A percentile compares a stretch with the other conserved stretches of the same genome.
Evolutionary conservation across 2,329 filamentous ascomycete genomes (phyloP).

Genomic region (Colletotrichum sp.): DNA sequence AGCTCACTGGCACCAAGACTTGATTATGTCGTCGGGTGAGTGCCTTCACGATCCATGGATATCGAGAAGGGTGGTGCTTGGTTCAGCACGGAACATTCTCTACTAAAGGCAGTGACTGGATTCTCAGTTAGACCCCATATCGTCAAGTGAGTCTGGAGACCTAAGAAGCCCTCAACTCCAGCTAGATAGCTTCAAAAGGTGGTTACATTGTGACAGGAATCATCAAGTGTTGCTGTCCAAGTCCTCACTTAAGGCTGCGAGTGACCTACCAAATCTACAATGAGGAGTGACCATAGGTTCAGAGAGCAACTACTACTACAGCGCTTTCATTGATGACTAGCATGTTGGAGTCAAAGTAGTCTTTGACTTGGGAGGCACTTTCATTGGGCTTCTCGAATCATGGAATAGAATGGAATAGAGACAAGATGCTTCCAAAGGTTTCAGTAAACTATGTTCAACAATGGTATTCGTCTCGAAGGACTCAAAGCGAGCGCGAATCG

Average conservation of each 20-base stretch:
- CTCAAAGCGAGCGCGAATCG: not conserved
- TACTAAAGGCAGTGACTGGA: not conserved
- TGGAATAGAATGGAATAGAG: not conserved
- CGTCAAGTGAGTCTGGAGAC: not conserved
- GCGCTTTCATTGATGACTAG: not conserved
- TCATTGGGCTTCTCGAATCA: not conserved
- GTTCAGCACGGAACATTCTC: not conserved
- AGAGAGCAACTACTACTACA: not conserved
- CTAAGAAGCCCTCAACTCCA: not conserved
- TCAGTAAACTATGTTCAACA: not conserved
- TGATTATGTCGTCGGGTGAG: not conserved
- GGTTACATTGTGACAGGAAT: not conserved
- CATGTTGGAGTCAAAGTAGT: not conserved
- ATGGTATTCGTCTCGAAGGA: not conserved
- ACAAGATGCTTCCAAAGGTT: not conserved
- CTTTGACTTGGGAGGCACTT: not conserved
- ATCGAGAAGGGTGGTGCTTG: not conserved
- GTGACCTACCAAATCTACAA: not conserved
- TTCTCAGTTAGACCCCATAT: not conserved
- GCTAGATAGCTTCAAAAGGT: not conserved
- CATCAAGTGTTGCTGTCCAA: not conserved
- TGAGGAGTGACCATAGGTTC: not conserved
- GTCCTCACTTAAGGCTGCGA: not conserved
- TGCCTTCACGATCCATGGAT: not conserved
- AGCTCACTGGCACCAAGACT: not conserved